These are phyloP conservation scores for Alternaria metachromatica DNA, from an alignment of 2,329 filamentous ascomycete genomes.

Conservation along the genomic window DNA sequence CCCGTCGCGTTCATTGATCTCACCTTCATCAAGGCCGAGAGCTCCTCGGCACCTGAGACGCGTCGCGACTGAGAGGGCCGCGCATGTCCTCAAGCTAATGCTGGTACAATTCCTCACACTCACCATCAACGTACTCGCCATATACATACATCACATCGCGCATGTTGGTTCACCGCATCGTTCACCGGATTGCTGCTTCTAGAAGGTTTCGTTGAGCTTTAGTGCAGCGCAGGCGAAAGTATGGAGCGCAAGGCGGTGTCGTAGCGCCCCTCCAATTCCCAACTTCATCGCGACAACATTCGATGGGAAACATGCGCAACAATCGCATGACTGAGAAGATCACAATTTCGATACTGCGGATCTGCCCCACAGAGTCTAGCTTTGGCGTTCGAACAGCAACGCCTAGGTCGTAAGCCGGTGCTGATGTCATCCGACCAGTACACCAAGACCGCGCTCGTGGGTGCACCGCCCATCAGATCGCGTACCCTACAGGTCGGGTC, in stretches of 20 bases:
- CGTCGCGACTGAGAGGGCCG: background rate
- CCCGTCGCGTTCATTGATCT: accelerated
- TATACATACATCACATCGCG: background rate
- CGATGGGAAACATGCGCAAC: too few species aligned
- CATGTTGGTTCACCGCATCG: background rate
- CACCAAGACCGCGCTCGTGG: too few species aligned
- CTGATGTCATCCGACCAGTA: too few species aligned
- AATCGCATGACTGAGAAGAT: too few species aligned
- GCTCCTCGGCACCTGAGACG: background rate
- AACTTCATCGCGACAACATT: too few species aligned
- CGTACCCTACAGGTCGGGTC: too few species aligned
- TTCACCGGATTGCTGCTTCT: background rate
- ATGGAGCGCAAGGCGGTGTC: background rate
- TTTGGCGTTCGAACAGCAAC: too few species aligned
- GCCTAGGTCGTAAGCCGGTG: too few species aligned
- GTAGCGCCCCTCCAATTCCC: too few species aligned
- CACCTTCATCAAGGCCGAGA: background rate
- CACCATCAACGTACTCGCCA: background rate
- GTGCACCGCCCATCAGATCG: too few species aligned
- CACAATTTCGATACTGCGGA: too few species aligned
- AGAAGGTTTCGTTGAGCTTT: background rate
- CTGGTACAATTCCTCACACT: background rate
- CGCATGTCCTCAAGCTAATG: background rate
- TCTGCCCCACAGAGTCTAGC: too few species aligned
- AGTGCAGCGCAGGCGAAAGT: background rate